These are phyloP conservation scores for Schoenoplectus triqueter DNA, from an alignment of 202 grass and related monocot genomes.

Conservation along the genomic window DNA sequence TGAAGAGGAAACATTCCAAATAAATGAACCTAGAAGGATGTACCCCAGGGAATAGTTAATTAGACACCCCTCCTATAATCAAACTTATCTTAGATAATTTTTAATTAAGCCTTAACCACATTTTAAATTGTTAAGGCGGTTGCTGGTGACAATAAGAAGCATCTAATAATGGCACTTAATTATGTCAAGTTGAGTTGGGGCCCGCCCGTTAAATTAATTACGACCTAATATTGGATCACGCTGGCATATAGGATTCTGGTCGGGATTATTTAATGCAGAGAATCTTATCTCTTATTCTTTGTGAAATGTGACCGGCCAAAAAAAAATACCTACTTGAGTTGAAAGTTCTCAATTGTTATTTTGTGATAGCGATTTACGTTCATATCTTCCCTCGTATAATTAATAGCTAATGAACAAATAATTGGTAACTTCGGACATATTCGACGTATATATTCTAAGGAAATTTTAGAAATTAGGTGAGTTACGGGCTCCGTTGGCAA, in stretches of 20 bases:
- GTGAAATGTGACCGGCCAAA: slow-evolving; percentile 15
- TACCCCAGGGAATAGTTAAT: neutral
- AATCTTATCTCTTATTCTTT: slow-evolving; percentile 40
- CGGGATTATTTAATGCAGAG: slow-evolving; percentile 31
- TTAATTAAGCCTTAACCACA: slow-evolving; percentile 22
- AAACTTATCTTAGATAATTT: slow-evolving; percentile 31
- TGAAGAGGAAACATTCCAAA: slow-evolving; percentile 38
- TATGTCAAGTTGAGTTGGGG: slow-evolving; percentile 16
- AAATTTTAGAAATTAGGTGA: no score
- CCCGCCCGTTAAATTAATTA: slow-evolving; percentile 1
- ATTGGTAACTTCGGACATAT: no score
- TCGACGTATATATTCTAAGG: no score
- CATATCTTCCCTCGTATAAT: no score
- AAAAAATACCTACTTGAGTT: neutral
- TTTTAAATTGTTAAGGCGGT: slow-evolving; percentile 30
- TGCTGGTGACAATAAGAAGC: slow-evolving; percentile 29
- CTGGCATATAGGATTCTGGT: slow-evolving; percentile 32
- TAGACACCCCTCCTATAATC: slow-evolving; percentile 25
- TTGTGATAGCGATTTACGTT: slow-evolving; percentile 32
- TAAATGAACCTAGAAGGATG: neutral
- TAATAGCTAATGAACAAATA: no score
- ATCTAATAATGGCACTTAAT: slow-evolving; percentile 38
- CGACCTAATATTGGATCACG: slow-evolving; percentile 32
- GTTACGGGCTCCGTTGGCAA: no score
- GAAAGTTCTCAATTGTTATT: slow-evolving; percentile 1